phyloP scores from a whole-genome alignment of 2,329 filamentous ascomycete species.

The Alternaria consortialis region DNA sequence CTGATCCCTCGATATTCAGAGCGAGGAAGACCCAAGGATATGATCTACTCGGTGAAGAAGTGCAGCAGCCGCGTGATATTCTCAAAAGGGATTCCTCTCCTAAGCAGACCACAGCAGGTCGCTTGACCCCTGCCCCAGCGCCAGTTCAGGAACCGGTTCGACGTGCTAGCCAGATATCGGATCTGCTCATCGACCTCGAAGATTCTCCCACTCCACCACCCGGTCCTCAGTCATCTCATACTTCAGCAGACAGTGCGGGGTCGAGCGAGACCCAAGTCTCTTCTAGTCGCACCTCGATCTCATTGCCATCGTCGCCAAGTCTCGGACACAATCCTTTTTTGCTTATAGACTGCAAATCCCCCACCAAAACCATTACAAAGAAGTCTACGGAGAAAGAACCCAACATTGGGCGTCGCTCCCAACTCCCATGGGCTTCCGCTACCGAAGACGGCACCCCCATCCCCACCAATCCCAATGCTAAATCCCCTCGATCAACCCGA shows the following conservation, averaged over 20 bases:
- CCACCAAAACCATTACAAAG: not conserved
- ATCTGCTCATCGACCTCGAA: conserved; percentile 24
- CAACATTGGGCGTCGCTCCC: conserved; percentile 17
- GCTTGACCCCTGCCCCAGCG: not conserved
- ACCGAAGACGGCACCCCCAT: conserved; percentile 1
- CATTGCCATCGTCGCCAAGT: not conserved
- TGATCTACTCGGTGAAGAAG: not conserved
- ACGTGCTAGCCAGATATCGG: not conserved
- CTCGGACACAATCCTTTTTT: not conserved
- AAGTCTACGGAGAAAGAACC: not conserved
- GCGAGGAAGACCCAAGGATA: not conserved
- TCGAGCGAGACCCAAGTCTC: not conserved
- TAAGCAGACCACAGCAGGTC: not conserved
- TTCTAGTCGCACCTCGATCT: not conserved
- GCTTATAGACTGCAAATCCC: not conserved
- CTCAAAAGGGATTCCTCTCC: not conserved
- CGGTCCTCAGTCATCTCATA: conserved; percentile 5
- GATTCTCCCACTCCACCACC: conserved; percentile 5
- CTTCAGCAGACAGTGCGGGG: not conserved
- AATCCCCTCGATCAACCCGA: not conserved
- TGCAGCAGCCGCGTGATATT: not conserved
- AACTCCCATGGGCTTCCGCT: conserved; percentile 17
- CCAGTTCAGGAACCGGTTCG: not conserved
- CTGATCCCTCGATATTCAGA: conserved; percentile 13
- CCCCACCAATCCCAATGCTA: not conserved